Evolutionary conservation across 1,284 basidiomycete genomes (phyloP), one percentile per base, ranked within the genome.

Genomic region (Megacollybia platyphylla): DNA sequence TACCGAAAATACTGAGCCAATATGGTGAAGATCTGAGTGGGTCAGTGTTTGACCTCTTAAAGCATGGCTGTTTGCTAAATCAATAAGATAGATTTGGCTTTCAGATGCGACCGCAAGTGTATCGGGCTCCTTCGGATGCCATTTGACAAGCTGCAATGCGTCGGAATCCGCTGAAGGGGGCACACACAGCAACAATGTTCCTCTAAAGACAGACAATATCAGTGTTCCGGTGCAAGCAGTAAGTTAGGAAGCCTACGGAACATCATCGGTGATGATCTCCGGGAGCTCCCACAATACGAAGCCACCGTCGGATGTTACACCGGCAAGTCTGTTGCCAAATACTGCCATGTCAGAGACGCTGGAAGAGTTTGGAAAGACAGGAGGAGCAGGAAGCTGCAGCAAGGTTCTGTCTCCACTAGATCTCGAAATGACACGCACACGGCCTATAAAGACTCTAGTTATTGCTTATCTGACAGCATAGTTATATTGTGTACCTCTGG

Each of bases 201-300:
- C 83, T 41, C 84, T 86, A 48, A 46, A 45, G 20, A 4, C 36
- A 38, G 37, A 4, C 36, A 38, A 37, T 18, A 49, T 44, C 31
- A 46, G 43, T 55, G 27, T 39, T 31, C 40, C 28, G 30, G 41
- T 42, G 15, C 32, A 42, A 42, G 13, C 36, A 8, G 17, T 7
- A 43, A 45, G 39, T 29, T 9, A 43, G 20, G 4, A 49, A 39
- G 71, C 84, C 54, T 63, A 87, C 83, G 80, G 79, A 39, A 83
- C 82, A 59, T 89, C 86, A 53, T 88, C 84, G 9, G 76, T 82
- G 55, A 88, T 86, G 43, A 78, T 57, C 44, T 82, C 75, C 29
- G 86, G 86, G 27, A 89, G 56, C 54, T 87, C 81, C 86, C 86
- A 89, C 7, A 88, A 78, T 24, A 88, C 79, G 49, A 88, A 83